Evolutionary conservation across 306 rosid genomes (phyloP), one percentile per base, ranked within the genome.

Genomic region (Amphicarpaea edgeworthii): DNA sequence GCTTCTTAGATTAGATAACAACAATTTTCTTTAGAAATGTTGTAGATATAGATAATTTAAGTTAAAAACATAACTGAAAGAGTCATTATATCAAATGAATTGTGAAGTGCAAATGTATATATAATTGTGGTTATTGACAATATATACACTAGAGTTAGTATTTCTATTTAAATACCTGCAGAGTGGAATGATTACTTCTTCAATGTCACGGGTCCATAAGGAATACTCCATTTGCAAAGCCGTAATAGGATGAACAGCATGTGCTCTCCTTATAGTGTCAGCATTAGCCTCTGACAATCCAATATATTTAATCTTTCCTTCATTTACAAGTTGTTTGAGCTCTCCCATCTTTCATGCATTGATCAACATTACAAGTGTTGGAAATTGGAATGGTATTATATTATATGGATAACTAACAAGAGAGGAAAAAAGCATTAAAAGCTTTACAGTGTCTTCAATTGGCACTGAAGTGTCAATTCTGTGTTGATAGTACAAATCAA

Each of bases 151-250:
- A 60, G 7, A 72, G 30, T 20, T 15, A 63, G 11, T 37, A 10
- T 49, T 67, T 59, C 49, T 38, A 57, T 11, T 16, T 23, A 47
- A 72, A 37, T 72, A 91, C 93, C 90, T 66, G 89, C 93, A 91
- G 10, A 89, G 77, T 38, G 97, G 92, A 81, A 89, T 75, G 16
- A 91, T 84, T 46, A 86, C 89, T 50, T 87, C 79, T 84, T 91
- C 92, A 43, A 84, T 87, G 8, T 89, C 94, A 71, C 94, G 86
- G 32, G 66, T 41, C 89, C 92, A 91, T 12, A 89, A 38, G 41
- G 97, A 91, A 77, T 86, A 89, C 77, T 91, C 97, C 92, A 87
- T 91, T 80, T 91, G 82, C 69, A 89, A 75, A 55, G 97, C 94
- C 54, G 94, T 89, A 73, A 91, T 86, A 71, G 92, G 97, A 83